Evolutionary conservation across 345 rosid genomes (phyloP).

Genomic region (Aquilaria malaccensis): DNA sequence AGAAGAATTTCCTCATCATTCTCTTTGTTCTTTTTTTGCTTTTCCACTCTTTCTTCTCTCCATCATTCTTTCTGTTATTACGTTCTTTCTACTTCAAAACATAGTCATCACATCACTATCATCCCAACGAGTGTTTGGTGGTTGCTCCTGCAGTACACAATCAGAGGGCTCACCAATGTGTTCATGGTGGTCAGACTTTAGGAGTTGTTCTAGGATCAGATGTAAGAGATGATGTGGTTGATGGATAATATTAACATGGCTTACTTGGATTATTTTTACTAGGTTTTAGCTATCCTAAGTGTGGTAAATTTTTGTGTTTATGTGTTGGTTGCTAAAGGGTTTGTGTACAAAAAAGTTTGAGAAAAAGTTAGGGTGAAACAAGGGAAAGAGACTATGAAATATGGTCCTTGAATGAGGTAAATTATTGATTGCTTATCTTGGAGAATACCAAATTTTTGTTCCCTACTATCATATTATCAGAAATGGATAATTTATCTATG

Average conservation of each 20-base stretch:
- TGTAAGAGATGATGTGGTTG: constrained; percentile 81
- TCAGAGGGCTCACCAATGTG: constrained; percentile 50
- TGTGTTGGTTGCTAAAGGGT: constrained; percentile 33
- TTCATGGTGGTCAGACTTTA: constrained; percentile 71
- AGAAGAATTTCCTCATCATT: no score
- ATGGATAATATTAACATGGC: constrained; percentile 61
- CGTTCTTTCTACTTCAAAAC: no score
- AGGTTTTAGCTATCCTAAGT: no score
- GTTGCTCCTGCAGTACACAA: constrained; percentile 72
- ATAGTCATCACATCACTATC: neutral
- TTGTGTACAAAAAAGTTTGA: constrained; percentile 58
- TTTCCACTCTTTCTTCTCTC: no score
- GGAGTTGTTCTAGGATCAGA: constrained; percentile 81
- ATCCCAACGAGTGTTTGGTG: constrained; percentile 75
- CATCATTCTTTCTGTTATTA: no score
- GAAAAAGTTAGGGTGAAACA: constrained; percentile 1
- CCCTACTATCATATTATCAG: no score
- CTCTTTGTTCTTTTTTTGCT: no score
- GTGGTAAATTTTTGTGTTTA: no score
- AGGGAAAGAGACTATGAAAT: constrained; percentile 3
- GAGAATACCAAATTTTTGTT: no score
- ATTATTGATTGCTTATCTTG: no score
- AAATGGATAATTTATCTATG: no score
- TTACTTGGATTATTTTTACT: constrained; percentile 6
- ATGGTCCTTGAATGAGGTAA: no score